phyloP scores from a whole-genome alignment of 352 stramenopile species.

The Phytophthora capsici region DNA sequence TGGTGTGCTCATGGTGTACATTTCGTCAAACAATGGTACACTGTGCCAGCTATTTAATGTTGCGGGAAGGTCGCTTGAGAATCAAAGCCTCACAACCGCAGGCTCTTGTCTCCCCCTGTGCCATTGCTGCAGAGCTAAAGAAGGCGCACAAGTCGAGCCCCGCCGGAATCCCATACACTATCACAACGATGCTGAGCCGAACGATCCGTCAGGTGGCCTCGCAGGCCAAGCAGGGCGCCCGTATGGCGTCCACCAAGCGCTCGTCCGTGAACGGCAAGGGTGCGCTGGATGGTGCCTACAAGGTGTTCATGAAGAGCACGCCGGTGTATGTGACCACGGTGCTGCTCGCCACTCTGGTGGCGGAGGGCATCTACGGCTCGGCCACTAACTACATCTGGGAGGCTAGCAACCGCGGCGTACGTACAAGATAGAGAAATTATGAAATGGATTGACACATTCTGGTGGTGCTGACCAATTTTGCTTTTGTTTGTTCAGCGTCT shows the following conservation, averaged over 20 bases:
- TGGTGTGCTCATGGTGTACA: constrained; percentile 11
- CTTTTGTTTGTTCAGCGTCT: constrained; percentile 51
- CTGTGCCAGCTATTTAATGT: constrained; percentile 7
- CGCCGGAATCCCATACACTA: constrained; percentile 9
- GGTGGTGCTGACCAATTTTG: constrained; percentile 35
- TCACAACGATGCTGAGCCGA: constrained; percentile 68
- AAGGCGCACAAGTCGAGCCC: constrained; percentile 22
- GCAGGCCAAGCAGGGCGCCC: constrained; percentile 49
- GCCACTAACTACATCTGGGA: constrained; percentile 85
- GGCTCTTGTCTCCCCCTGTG: constrained; percentile 8
- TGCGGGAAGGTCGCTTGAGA: constrained; percentile 17
- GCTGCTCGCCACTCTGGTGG: constrained; percentile 68
- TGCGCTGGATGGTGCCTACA: constrained; percentile 67
- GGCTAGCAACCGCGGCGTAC: constrained; percentile 81
- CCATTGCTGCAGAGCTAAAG: constrained; percentile 35
- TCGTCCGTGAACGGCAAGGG: constrained; percentile 84
- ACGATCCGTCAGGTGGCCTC: constrained; percentile 52
- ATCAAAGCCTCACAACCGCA: constrained; percentile 26
- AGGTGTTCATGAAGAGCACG: constrained; percentile 85
- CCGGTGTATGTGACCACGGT: constrained; percentile 84
- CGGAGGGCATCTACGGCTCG: constrained; percentile 77
- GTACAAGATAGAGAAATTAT: constrained; percentile 17
- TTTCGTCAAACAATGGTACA: not conserved
- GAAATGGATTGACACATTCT: constrained; percentile 30
- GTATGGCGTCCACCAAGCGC: constrained; percentile 66